These are phyloP conservation scores for Spathaspora boniae DNA, from an alignment of 805 yeast species.

Conservation along the genomic window DNA sequence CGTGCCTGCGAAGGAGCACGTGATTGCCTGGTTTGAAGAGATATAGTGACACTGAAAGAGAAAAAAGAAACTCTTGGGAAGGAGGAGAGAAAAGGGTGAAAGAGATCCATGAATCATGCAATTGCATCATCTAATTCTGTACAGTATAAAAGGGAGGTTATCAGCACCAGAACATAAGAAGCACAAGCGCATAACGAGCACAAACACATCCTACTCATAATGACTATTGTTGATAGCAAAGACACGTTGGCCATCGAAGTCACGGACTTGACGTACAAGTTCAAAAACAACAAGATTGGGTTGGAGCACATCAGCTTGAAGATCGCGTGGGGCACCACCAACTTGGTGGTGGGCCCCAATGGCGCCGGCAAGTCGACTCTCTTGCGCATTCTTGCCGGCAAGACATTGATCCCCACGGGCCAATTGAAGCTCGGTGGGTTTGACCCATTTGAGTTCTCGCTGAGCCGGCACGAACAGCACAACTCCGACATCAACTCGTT, in stretches of 20 bases:
- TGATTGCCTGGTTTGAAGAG: conserved; percentile 10
- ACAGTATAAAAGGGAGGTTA: too few relatives aligned
- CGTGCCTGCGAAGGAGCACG: conserved; percentile 18
- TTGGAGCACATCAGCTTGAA: conserved; percentile 58
- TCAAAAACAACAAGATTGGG: conserved; percentile 59
- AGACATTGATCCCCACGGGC: conserved; percentile 77
- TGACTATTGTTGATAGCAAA: not conserved
- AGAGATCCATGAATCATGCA: too few relatives aligned
- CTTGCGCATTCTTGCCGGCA: conserved; percentile 82
- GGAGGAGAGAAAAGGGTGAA: too few relatives aligned
- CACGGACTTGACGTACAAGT: conserved; percentile 62
- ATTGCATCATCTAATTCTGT: too few relatives aligned
- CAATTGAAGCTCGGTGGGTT: conserved; percentile 68
- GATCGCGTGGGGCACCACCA: conserved; percentile 69
- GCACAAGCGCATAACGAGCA: too few relatives aligned
- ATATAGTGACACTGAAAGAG: not conserved
- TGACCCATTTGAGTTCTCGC: conserved; percentile 76
- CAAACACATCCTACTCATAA: not conserved
- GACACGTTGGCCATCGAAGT: conserved; percentile 54
- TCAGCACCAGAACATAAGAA: too few relatives aligned
- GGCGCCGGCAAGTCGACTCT: conserved; percentile 97
- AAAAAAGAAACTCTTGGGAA: too few relatives aligned
- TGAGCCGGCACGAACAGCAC: conserved; percentile 41
- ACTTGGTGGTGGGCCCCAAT: conserved; percentile 85
- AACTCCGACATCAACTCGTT: conserved; percentile 44